These are phyloP conservation scores for Phialophora macrospora DNA, from an alignment of 2,329 filamentous ascomycete genomes.

Conservation along the genomic window DNA sequence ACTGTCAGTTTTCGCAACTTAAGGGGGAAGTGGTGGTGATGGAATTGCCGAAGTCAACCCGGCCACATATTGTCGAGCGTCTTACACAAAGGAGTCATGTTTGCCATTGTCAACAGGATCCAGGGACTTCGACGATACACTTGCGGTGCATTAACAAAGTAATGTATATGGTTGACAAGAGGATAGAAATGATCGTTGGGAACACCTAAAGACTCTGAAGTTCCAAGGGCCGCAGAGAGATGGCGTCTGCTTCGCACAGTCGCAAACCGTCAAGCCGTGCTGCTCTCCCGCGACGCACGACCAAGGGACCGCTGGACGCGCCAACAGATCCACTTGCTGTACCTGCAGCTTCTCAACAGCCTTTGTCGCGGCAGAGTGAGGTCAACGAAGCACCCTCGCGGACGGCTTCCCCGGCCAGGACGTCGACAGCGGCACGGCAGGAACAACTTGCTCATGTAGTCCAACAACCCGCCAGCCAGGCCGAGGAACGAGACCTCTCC, in stretches of 20 bases:
- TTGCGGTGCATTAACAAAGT: neutral
- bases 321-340: conserved; percentile 66
- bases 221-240: conserved; percentile 5
- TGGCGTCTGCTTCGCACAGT: conserved; percentile 23
- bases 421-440: neutral
- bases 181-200: neutral
- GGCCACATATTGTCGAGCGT: neutral
- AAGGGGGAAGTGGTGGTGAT: neutral
- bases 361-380: conserved; percentile 14
- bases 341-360: conserved; percentile 12
- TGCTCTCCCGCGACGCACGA: conserved; percentile 66
- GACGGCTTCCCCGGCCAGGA: neutral
- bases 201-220: neutral
- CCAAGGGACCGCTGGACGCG: conserved; percentile 76
- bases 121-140: neutral
- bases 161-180: neutral
- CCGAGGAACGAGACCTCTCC: conserved; percentile 71
- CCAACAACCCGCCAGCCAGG: neutral
- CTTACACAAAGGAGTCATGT: neutral
- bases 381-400: conserved; percentile 3
- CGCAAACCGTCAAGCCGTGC: conserved; percentile 34
- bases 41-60: conserved; percentile 14
- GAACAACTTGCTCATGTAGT: neutral
- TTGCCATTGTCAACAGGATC: neutral
- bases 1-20: conserved; percentile 7